Base-by-base conservation (phyloP, 2,329 filamentous ascomycete genomes). In the Fusarium longipes region DNA sequence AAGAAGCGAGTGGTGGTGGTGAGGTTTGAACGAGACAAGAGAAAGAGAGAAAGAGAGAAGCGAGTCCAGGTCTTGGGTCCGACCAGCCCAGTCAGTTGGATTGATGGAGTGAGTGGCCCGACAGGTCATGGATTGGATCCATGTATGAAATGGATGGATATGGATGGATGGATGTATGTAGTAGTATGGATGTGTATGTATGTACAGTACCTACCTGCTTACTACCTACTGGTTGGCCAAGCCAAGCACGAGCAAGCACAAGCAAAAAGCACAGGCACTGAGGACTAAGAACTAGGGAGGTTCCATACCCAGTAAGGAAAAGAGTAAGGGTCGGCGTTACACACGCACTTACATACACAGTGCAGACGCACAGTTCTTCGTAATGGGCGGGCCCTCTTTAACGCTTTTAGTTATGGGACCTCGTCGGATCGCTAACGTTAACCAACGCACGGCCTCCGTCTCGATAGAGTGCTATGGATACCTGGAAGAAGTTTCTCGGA, bases 1-100 rank as follows among this genome's bases (percentile, higher is more conserved):
- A 43, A 53, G 49, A 53, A 33, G 49, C 49, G 27, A 52, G 49
- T 45, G 42, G 59, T 59, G 60, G 57, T 67, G 68, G 63, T 71
- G 68, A 73, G 63, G 70, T 70, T 69, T 72, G 71, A 72, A 61
- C 51, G 58, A 65, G 63, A 69, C 62, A 62, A 68, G 44, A 51
- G 55, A 57, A 20, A 47, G 33, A n/a, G 27, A 51, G 24, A 52
- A 32, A 50, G 22, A 48, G 55, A 72, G 59, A 62, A 65, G 56
- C 63, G 62, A 54, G 57, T 61, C 43, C 27, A 24, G 57, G 54
- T 49, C 32, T 32, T n/a, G 58, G 39, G 35, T 35, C 35, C 39
- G 67, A 70, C 22, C 33, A 59, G 32, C 32, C 17, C 40, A 53
- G 30, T 49, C 52, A 60, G 57, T 44, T 49, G 40, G 30, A 48